Conservation (phyloP, 1,284 basidiomycete genomes). For the Sporisorium exsertum region DNA sequence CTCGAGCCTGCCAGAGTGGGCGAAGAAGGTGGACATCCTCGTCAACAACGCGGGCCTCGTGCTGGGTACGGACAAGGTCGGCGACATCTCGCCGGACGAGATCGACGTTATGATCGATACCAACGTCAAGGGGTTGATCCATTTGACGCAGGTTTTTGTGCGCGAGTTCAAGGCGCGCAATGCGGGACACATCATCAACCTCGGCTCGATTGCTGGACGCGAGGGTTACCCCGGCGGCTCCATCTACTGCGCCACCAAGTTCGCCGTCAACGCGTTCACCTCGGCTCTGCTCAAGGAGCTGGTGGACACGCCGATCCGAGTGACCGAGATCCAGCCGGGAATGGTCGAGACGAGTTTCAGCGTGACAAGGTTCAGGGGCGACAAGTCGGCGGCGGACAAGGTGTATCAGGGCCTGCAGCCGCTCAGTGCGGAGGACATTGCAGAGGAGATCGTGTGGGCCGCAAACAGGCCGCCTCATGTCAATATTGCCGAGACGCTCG, state of each 20-base stretch:
- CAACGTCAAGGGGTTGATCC: slow-evolving; percentile 89
- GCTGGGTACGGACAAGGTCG: slow-evolving; percentile 81
- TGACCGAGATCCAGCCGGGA: slow-evolving; percentile 72
- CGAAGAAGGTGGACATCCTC: slow-evolving; percentile 60
- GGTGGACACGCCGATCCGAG: slow-evolving; percentile 78
- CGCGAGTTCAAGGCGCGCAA: slow-evolving; percentile 86
- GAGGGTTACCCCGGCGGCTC: slow-evolving; percentile 80
- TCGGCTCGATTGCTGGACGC: slow-evolving; percentile 90
- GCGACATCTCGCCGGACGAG: slow-evolving; percentile 80
- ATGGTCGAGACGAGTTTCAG: slow-evolving; percentile 81
- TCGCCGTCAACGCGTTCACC: slow-evolving; percentile 89
- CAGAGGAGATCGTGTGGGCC: slow-evolving; percentile 97
- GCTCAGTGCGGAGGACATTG: slow-evolving; percentile 70
- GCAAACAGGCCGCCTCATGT: slow-evolving; percentile 76
- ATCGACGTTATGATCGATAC: slow-evolving; percentile 87
- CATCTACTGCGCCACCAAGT: slow-evolving; percentile 75
- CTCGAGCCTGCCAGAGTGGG: slow-evolving; percentile 61
- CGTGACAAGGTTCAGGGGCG: slow-evolving; percentile 57
- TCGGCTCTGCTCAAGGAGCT: slow-evolving; percentile 83
- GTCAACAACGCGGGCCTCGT: slow-evolving; percentile 77
- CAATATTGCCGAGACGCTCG: slow-evolving; percentile 61
- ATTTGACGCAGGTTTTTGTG: slow-evolving; percentile 78
- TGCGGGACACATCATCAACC: slow-evolving; percentile 91
- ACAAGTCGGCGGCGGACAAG: slow-evolving; percentile 55
- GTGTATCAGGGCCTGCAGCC: slow-evolving; percentile 66